Evolutionary conservation across 1,139 yeast genomes (phyloP).

Genomic region (Debaryomyces robertsiae): DNA sequence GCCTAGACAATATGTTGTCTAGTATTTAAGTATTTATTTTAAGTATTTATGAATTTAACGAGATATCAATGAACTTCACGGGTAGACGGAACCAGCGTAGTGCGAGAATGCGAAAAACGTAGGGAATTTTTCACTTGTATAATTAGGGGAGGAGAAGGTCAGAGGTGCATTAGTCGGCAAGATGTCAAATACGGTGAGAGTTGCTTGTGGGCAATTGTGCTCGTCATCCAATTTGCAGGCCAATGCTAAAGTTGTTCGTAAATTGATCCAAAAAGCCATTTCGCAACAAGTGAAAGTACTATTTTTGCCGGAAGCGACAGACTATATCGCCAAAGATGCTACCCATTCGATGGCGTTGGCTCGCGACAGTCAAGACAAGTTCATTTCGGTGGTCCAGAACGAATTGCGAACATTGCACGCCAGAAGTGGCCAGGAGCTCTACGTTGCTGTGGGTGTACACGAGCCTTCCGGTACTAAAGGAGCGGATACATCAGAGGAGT

Average conservation of each 20-base stretch:
- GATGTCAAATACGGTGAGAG: constrained; percentile 22
- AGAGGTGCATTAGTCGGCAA: background rate
- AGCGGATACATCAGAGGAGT: constrained; percentile 7
- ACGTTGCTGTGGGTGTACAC: constrained; percentile 71
- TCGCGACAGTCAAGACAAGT: constrained; percentile 50
- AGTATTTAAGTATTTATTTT: constrained; percentile 6
- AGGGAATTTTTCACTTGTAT: too few relatives aligned
- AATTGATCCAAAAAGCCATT: constrained; percentile 65
- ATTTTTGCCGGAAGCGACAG: constrained; percentile 92
- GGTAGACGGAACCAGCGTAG: background rate
- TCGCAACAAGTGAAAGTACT: constrained; percentile 60
- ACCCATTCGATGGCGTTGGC: constrained; percentile 65
- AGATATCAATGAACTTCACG: background rate
- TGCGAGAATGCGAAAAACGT: background rate
- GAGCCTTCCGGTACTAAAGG: constrained; percentile 52
- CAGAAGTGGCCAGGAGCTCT: constrained; percentile 23
- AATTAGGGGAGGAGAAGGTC: background rate
- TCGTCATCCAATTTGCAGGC: constrained; percentile 63
- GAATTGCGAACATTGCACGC: constrained; percentile 36
- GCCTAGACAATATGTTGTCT: constrained; percentile 19
- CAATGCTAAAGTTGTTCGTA: constrained; percentile 61
- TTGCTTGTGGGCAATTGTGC: constrained; percentile 88
- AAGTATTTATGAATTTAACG: constrained; percentile 10
- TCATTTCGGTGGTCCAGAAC: constrained; percentile 50
- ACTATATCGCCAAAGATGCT: constrained; percentile 75